Percentiles rank a stretch among this genome's conserved stretches.
Conservation (phyloP, 2,329 filamentous ascomycete species). For the Delphinella strobiligena region DNA sequence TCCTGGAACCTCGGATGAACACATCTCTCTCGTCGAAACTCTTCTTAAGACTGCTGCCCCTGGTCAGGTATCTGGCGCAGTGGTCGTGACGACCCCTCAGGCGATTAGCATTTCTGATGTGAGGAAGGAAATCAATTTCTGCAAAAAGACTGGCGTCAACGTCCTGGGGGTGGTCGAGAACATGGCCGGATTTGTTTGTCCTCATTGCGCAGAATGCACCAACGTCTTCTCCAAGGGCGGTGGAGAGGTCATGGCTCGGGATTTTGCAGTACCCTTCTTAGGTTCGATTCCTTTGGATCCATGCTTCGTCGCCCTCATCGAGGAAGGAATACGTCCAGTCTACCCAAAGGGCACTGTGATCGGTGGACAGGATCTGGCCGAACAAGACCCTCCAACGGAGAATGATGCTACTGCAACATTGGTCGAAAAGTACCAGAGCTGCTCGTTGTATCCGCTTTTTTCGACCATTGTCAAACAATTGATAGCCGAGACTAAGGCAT, state of each 20-base stretch:
- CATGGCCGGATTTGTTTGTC: slow-evolving; percentile 86
- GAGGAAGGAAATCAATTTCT: slow-evolving; percentile 89
- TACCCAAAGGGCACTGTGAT: slow-evolving; percentile 59
- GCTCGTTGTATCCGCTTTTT: slow-evolving; percentile 60
- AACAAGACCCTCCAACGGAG: slow-evolving; percentile 12
- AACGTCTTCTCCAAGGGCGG: slow-evolving; percentile 90
- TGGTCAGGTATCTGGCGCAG: slow-evolving; percentile 69
- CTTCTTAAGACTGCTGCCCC: slow-evolving; percentile 29
- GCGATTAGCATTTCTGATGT: slow-evolving; percentile 90
- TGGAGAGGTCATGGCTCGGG: slow-evolving; percentile 75
- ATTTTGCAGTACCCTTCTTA: slow-evolving; percentile 74
- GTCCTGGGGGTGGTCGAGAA: slow-evolving; percentile 91
- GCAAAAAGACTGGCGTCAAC: slow-evolving; percentile 65
- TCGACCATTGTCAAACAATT: slow-evolving; percentile 40
- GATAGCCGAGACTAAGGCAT: slow-evolving; percentile 1
- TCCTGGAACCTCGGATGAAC: slow-evolving; percentile 91
- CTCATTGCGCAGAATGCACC: slow-evolving; percentile 67
- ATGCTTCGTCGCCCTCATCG: slow-evolving; percentile 77
- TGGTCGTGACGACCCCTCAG: slow-evolving; percentile 93
- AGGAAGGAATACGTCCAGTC: slow-evolving; percentile 54
- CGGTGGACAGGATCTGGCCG: slow-evolving; percentile 38
- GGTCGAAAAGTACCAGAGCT: slow-evolving; percentile 60
- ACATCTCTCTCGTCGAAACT: slow-evolving; percentile 84
- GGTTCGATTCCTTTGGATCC: slow-evolving; percentile 87
- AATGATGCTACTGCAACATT: slow-evolving; percentile 33